Evolutionary conservation across 169 alveolate genomes (phyloP), one percentile per base, ranked within the genome.

Genomic region (Plasmodium ovale): DNA sequence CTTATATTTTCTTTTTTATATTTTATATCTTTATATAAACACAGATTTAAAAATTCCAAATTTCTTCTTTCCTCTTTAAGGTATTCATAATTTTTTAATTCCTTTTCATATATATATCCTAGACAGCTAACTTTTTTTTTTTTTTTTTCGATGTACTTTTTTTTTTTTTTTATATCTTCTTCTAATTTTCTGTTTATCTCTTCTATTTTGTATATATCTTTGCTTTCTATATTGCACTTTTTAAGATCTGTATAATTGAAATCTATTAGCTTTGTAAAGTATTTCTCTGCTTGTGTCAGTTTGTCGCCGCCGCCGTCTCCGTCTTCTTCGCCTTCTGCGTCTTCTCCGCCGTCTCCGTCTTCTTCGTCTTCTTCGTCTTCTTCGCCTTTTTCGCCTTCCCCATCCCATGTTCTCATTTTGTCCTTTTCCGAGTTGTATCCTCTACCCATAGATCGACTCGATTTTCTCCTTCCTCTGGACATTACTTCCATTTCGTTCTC

Each of bases 1-100:
- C 44, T 31, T 6, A 82, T 68, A 42, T 68, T 67, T 67, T 82
- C 90, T 59, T 82, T 82, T 53, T 82, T 82, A 82, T 82, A 37
- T 53, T 68, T 64, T 53, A 82, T 82, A 29, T 82, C 90, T 67
- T 82, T 82, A 37, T 82, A 82, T 10, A 82, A 42, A 67, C 90
- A 82, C 25, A 82, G 29, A 58, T 82, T 68, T 37, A 82, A 14
- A 53, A 82, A 82, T 44, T 82, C 90, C 4, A 82, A 37, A 23
- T 82, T 82, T n/a, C 90, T 47, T 82, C 90, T 65, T 16, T 82
- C 85, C 25, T 82, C 90, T 29, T 82, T 82, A n/a, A 82, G 44
- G 21, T 85, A 82, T n/a, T 82, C 85, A 53, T 82, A 65, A 49
- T 53, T 82, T 53, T 82, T 82, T 67, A 82, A 59, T 42, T 82